A percentile compares a stretch with the other conserved stretches of the same genome.
Evolutionary conservation across 1,139 yeast genomes (phyloP).

Genomic region (Yarrowia galli): DNA sequence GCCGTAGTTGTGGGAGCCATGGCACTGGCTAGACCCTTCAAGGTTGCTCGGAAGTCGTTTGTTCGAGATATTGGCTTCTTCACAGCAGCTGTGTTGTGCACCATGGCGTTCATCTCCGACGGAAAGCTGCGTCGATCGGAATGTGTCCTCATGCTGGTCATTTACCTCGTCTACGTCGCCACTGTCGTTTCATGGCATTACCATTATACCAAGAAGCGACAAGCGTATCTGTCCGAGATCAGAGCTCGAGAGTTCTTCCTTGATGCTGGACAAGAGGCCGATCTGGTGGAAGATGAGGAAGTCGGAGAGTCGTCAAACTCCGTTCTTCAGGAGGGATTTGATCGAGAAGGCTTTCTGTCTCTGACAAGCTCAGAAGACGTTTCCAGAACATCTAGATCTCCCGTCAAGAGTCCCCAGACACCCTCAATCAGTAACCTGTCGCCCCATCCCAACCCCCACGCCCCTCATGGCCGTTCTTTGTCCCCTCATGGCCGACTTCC

Average conservation of each 20-base stretch:
- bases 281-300: constrained; percentile 45
- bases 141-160: constrained; percentile 58
- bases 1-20: constrained; percentile 78
- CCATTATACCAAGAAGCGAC: constrained; percentile 45
- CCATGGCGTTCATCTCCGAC: constrained; percentile 55
- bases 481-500: constrained; percentile 26
- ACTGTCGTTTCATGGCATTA: constrained; percentile 57
- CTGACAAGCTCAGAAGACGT: constrained; percentile 11
- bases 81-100: constrained; percentile 55
- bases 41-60: constrained; percentile 60
- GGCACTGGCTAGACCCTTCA: constrained; percentile 72
- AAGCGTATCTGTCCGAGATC: constrained; percentile 44
- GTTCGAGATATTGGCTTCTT: constrained; percentile 65
- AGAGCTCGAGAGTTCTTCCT: constrained; percentile 47
- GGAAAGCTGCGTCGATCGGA: constrained; percentile 58
- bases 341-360: constrained; percentile 41
- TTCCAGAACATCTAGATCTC: constrained; percentile 14
- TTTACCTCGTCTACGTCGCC: constrained; percentile 63
- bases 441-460: constrained; percentile 1
- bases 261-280: constrained; percentile 45
- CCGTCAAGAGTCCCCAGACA: constrained; percentile 4
- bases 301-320: constrained; percentile 40
- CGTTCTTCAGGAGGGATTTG: constrained; percentile 43
- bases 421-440: neutral
- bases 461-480: constrained; percentile 20